A percentile compares a stretch with the other conserved stretches of the same genome.
Evolutionary conservation across 305 asterid genomes (phyloP).

Genomic region (Caryopteris hybrid): DNA sequence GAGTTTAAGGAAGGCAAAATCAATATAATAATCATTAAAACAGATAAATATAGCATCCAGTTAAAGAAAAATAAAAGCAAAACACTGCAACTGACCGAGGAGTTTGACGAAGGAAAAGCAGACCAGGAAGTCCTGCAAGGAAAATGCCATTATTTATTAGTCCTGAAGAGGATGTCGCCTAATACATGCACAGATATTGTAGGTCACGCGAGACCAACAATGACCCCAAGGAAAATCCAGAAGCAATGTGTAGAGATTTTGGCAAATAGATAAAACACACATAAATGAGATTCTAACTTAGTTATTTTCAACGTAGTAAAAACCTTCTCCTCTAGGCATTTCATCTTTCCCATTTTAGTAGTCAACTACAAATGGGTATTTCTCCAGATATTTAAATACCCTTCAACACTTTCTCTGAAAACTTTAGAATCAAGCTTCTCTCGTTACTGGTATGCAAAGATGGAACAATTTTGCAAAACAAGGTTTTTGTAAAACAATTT

Average conservation of each 20-base stretch:
- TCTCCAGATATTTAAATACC: not conserved
- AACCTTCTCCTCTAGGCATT: not conserved
- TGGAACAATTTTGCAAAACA: too few species aligned
- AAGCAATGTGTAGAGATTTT: not conserved
- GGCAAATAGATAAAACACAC: not conserved
- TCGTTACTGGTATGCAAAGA: constrained; percentile 3
- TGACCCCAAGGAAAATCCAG: constrained; percentile 3
- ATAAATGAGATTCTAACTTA: not conserved
- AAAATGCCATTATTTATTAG: constrained; percentile 16
- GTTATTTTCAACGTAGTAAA: not conserved
- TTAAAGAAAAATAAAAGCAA: not conserved
- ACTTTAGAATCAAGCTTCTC: not conserved
- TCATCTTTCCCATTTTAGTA: constrained; percentile 8
- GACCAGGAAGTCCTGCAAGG: constrained; percentile 79
- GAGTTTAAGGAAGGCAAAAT: constrained; percentile 45
- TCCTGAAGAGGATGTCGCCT: not conserved
- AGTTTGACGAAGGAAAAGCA: constrained; percentile 51
- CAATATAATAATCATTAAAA: not conserved
- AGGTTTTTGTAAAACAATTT: not conserved
- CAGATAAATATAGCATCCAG: not conserved
- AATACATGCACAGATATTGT: not conserved
- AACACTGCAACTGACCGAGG: constrained; percentile 40
- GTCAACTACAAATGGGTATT: not conserved
- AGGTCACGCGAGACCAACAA: constrained; percentile 12
- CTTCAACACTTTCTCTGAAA: not conserved